Evolutionary conservation across 345 rosid genomes (phyloP).

Genomic region (Gynandropsis gynandra): DNA sequence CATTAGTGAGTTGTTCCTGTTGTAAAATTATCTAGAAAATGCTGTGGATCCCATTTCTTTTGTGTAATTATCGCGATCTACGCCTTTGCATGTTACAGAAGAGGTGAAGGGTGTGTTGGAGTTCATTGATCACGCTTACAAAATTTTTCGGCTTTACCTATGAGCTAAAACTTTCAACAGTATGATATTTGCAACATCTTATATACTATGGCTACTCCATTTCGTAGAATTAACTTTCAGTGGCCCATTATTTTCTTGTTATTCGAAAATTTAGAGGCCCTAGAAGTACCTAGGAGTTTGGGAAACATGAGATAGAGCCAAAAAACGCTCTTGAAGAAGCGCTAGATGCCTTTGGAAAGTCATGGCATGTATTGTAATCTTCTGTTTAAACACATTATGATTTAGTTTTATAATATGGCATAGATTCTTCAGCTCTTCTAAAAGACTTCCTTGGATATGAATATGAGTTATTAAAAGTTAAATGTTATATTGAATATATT

Average conservation of each 20-base stretch:
- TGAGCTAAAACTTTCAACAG: too few species aligned
- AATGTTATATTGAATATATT: too few species aligned
- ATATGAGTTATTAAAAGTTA: too few species aligned
- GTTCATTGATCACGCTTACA: conserved; percentile 49
- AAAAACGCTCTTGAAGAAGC: conserved; percentile 66
- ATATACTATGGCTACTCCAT: too few species aligned
- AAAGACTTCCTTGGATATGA: too few species aligned
- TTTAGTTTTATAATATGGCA: neutral
- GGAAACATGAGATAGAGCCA: conserved; percentile 68
- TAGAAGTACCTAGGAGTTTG: conserved; percentile 59
- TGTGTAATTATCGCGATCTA: conserved; percentile 10
- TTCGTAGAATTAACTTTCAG: too few species aligned
- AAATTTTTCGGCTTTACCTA: conserved; percentile 59
- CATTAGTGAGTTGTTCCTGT: too few species aligned
- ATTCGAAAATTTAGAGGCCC: conserved; percentile 51
- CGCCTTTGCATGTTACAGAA: conserved; percentile 56
- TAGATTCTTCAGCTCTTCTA: too few species aligned
- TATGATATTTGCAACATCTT: conserved; percentile 37
- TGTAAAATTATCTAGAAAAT: neutral
- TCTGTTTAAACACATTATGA: neutral
- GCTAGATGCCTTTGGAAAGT: conserved; percentile 57
- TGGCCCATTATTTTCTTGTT: too few species aligned
- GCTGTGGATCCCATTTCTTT: neutral
- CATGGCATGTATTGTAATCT: conserved; percentile 48
- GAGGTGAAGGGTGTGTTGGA: conserved; percentile 62